Evolutionary conservation across 352 stramenopile genomes (phyloP).

Genomic region (Phytophthora macrochlamydospora): DNA sequence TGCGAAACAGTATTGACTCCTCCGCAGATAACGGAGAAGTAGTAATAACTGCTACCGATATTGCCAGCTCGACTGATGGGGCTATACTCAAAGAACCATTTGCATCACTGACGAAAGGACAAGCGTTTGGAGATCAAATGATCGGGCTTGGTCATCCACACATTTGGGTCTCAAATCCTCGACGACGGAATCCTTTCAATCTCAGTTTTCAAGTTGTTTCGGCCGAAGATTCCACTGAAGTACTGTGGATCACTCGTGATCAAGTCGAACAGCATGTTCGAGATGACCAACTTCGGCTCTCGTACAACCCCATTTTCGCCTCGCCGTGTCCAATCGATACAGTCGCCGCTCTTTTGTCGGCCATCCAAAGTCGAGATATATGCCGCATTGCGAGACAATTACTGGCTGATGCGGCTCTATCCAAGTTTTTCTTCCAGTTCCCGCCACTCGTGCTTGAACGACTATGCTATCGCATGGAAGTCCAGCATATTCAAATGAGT

Average conservation of each 20-base stretch:
- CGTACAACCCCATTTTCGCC: constrained; percentile 38
- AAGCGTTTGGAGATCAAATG: constrained; percentile 61
- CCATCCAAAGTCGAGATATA: constrained; percentile 27
- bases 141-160: constrained; percentile 48
- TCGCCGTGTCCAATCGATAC: neutral
- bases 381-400: constrained; percentile 35
- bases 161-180: constrained; percentile 23
- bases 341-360: neutral
- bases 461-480: constrained; percentile 49
- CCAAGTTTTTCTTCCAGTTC: constrained; percentile 61
- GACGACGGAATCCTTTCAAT: constrained; percentile 11
- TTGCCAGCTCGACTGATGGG: too few relatives aligned
- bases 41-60: too few relatives aligned
- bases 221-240: constrained; percentile 47
- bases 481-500: constrained; percentile 27
- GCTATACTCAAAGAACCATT: constrained; percentile 20
- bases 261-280: constrained; percentile 42
- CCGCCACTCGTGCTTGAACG: constrained; percentile 59
- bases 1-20: neutral
- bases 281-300: constrained; percentile 47
- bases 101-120: constrained; percentile 39
- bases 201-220: constrained; percentile 39
- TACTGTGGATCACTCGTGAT: constrained; percentile 44
- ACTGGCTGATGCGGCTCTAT: constrained; percentile 34
- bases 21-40: neutral